Conservation (phyloP, 495 filamentous ascomycete genomes). For the Penicillium steckii region DNA sequence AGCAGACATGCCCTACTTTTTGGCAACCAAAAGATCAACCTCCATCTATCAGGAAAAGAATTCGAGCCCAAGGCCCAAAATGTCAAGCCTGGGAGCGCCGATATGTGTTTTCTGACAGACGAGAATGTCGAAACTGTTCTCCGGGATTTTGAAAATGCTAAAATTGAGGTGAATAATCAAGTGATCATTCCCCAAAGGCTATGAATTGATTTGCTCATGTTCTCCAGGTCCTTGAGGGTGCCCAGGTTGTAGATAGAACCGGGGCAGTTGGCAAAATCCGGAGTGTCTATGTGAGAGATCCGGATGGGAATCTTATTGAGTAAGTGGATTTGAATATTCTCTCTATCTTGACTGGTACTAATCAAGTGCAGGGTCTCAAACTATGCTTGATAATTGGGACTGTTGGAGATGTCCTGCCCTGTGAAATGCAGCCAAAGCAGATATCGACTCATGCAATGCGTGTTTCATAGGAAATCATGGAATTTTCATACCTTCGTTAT, state of each 20-base stretch:
- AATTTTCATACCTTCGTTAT: too few species aligned
- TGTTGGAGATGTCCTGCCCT: too few species aligned
- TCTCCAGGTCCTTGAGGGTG: constrained; percentile 36
- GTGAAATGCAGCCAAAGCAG: too few species aligned
- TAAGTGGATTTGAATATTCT: constrained; percentile 18
- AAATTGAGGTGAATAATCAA: constrained; percentile 36
- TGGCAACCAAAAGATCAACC: constrained; percentile 54
- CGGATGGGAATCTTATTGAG: constrained; percentile 59
- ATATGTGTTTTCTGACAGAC: constrained; percentile 53
- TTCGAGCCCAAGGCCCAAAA: constrained; percentile 53
- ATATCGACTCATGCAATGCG: too few species aligned
- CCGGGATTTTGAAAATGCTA: constrained; percentile 28
- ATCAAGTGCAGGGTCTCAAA: constrained; percentile 16
- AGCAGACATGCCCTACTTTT: constrained; percentile 48
- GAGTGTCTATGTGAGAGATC: constrained; percentile 56
- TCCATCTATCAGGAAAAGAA: constrained; percentile 51
- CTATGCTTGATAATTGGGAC: constrained; percentile 13
- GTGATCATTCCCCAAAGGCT: neutral
- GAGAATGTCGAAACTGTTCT: constrained; percentile 39
- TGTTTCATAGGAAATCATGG: too few species aligned
- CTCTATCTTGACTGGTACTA: neutral
- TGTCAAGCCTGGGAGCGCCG: constrained; percentile 49
- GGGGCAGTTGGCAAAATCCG: constrained; percentile 49
- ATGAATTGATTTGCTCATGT: constrained; percentile 2
- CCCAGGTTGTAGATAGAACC: constrained; percentile 47